phyloP scores from a whole-genome alignment of 1,284 basidiomycete species.

The Phylloboletellus chloephorus region DNA sequence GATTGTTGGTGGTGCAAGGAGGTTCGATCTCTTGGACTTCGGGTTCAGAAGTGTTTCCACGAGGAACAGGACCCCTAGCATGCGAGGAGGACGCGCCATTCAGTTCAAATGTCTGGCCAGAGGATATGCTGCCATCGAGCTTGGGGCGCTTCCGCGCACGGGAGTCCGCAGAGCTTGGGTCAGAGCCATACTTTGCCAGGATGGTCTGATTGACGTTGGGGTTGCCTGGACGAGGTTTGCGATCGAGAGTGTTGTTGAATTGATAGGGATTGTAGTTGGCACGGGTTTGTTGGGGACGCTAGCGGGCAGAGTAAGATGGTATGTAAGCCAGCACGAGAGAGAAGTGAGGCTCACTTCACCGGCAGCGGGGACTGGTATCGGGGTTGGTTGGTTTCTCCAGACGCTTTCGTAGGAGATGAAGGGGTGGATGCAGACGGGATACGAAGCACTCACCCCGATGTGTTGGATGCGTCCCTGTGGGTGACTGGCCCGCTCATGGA shows the following conservation, averaged over 20 bases:
- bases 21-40: conserved; percentile 23
- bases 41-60: conserved; percentile 9
- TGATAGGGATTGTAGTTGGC: conserved; percentile 22
- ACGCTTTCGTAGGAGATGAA: conserved; percentile 7
- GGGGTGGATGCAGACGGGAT: conserved; percentile 1
- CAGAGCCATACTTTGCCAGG: conserved; percentile 11
- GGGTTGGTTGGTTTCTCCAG: conserved; percentile 25
- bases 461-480: conserved; percentile 31
- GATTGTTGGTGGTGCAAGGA: neutral
- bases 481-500: conserved; percentile 13
- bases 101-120: neutral
- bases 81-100: conserved; percentile 9
- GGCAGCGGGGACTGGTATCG: conserved; percentile 16
- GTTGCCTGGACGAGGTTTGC: conserved; percentile 16
- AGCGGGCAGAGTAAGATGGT: conserved; percentile 10
- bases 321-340: neutral
- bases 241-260: conserved; percentile 5
- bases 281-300: conserved; percentile 12
- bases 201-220: conserved; percentile 23
- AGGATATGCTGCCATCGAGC: conserved; percentile 9
- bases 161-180: neutral
- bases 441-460: conserved; percentile 16
- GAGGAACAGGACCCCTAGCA: neutral
- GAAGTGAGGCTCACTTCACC: conserved; percentile 17
- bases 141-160: conserved; percentile 24